Evolutionary conservation across 495 filamentous ascomycete species (phyloP).

Genomic region (Penicillium manginii): DNA sequence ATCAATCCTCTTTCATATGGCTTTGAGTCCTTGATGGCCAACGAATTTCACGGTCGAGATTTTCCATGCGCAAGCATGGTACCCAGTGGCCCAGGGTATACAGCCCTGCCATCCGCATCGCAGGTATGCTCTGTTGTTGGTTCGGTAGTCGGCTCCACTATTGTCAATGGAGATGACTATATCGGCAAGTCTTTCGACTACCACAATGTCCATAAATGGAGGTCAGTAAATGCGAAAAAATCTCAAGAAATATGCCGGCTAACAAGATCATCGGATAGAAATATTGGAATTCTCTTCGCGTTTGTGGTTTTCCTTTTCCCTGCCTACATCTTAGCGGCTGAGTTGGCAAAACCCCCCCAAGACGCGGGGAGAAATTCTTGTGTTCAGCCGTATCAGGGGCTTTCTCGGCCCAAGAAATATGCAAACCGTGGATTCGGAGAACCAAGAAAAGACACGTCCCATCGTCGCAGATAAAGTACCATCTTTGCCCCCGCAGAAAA

Average conservation of each 20-base stretch:
- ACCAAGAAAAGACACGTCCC: not conserved
- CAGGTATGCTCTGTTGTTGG: conserved; percentile 66
- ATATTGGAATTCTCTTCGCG: conserved; percentile 64
- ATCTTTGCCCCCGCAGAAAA: conserved; percentile 45
- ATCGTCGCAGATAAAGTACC: not conserved
- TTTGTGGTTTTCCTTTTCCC: conserved; percentile 66
- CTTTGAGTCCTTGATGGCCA: conserved; percentile 43
- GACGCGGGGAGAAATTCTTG: conserved; percentile 73
- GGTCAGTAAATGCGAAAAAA: conserved; percentile 57
- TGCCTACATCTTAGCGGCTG: conserved; percentile 68
- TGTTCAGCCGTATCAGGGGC: not conserved
- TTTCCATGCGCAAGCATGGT: conserved; percentile 68
- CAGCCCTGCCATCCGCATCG: conserved; percentile 25
- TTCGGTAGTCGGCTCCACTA: conserved; percentile 54
- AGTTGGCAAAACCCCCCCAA: conserved; percentile 69
- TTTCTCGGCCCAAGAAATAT: not conserved
- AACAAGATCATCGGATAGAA: not conserved
- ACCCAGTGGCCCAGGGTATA: conserved; percentile 58
- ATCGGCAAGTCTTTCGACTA: not conserved
- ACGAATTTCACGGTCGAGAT: conserved; percentile 67
- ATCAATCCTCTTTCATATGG: conserved; percentile 66
- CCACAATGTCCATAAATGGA: conserved; percentile 58
- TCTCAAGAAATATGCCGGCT: not conserved
- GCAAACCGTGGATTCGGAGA: not conserved
- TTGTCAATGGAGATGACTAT: conserved; percentile 68